These are phyloP conservation scores for Teunomyces kruisii DNA, from an alignment of 805 yeast species.

Conservation along the genomic window DNA sequence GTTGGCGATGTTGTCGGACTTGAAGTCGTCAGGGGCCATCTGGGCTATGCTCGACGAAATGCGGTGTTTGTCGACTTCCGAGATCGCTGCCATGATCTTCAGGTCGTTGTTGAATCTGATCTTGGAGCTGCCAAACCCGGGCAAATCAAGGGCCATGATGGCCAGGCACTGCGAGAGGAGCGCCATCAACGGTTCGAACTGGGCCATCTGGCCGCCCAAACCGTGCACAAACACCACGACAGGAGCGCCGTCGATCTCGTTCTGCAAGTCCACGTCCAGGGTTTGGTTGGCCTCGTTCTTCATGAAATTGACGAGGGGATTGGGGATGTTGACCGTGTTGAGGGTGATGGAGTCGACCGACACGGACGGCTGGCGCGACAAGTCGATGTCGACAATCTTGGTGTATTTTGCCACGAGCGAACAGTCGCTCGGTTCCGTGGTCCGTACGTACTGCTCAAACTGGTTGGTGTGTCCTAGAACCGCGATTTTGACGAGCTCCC, in stretches of 20 bases:
- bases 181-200: constrained; percentile 73
- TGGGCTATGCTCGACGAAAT: constrained; percentile 27
- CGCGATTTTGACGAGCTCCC: constrained; percentile 25
- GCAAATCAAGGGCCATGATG: constrained; percentile 73
- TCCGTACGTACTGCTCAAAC: constrained; percentile 43
- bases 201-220: constrained; percentile 84
- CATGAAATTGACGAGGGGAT: constrained; percentile 38
- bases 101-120: constrained; percentile 12
- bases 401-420: constrained; percentile 52
- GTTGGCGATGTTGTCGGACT: constrained; percentile 40
- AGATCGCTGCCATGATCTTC: constrained; percentile 20
- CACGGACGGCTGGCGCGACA: constrained; percentile 18
- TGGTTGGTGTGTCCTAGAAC: constrained; percentile 23
- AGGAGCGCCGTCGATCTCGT: constrained; percentile 52
- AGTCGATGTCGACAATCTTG: constrained; percentile 37
- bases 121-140: constrained; percentile 76
- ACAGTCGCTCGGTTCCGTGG: constrained; percentile 54
- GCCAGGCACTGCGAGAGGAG: constrained; percentile 61
- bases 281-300: constrained; percentile 23
- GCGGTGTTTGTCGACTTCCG: constrained; percentile 30
- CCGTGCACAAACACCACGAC: constrained; percentile 77
- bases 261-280: constrained; percentile 20
- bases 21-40: constrained; percentile 43
- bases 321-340: constrained; percentile 47
- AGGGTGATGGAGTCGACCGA: constrained; percentile 35